Evolutionary conservation across 2,329 filamentous ascomycete genomes (phyloP).

Genomic region (Pezicula rhizophila): DNA sequence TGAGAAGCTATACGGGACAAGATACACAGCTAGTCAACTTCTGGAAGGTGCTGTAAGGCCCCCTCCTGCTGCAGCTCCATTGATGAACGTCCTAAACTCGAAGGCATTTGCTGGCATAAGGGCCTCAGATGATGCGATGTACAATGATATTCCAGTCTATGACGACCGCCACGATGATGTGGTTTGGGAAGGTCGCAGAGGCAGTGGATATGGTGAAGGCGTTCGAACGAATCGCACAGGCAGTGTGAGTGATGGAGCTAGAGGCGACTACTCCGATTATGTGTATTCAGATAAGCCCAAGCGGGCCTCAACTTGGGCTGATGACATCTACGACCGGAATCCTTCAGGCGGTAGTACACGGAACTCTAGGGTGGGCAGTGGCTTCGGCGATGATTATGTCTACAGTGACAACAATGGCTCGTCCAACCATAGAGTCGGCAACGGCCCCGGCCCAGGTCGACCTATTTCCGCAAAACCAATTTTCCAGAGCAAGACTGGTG

Average conservation of each 20-base stretch:
- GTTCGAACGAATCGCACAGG: constrained; percentile 44
- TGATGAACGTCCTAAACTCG: constrained; percentile 81
- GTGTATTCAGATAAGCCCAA: constrained; percentile 50
- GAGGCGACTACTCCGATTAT: constrained; percentile 41
- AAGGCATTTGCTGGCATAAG: constrained; percentile 69
- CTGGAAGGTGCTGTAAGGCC: constrained; percentile 72
- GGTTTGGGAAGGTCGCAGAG: constrained; percentile 73
- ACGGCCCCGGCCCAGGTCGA: constrained; percentile 56
- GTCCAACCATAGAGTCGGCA: constrained; percentile 30
- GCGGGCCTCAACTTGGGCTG: constrained; percentile 66
- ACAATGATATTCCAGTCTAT: constrained; percentile 91
- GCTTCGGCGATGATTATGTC: constrained; percentile 44
- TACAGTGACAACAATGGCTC: constrained; percentile 47
- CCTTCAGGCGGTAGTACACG: constrained; percentile 26
- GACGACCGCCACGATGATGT: constrained; percentile 76
- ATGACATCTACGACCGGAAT: constrained; percentile 65
- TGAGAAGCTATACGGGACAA: constrained; percentile 85
- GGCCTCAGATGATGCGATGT: constrained; percentile 60
- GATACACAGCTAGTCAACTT: constrained; percentile 75
- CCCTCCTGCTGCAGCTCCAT: constrained; percentile 74
- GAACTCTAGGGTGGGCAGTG: constrained; percentile 21
- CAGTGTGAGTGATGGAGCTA: constrained; percentile 26
- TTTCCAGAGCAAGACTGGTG: constrained; percentile 55
- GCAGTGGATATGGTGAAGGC: constrained; percentile 65
- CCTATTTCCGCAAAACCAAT: constrained; percentile 87